phyloP scores from a whole-genome alignment of 2,329 filamentous ascomycete genomes.

The Cryphonectria nitschkei region DNA sequence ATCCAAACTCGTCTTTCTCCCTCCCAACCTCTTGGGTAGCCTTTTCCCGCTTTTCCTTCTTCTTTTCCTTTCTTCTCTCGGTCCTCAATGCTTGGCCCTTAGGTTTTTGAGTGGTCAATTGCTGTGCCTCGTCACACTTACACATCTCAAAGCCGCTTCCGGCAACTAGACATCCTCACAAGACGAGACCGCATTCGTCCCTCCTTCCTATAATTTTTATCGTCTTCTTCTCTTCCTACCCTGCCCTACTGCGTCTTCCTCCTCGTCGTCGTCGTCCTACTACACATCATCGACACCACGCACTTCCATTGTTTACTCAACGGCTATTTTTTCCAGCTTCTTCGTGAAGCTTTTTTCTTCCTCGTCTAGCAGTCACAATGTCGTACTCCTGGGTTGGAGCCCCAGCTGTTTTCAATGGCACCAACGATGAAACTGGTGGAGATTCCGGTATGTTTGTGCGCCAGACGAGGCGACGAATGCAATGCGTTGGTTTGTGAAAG shows the following conservation, averaged over 20 bases:
- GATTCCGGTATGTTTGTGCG: slow-evolving; percentile 69
- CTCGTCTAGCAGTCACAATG: slow-evolving; percentile 45
- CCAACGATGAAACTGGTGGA: slow-evolving; percentile 67
- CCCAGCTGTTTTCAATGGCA: slow-evolving; percentile 66
- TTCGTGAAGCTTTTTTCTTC: neutral
- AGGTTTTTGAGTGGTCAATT: slow-evolving; percentile 4
- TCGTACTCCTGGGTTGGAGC: slow-evolving; percentile 64
- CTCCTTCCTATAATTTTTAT: slow-evolving; percentile 7
- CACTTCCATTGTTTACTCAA: neutral
- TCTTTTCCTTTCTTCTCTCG: neutral
- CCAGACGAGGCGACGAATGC: slow-evolving; percentile 24
- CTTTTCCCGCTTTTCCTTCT: neutral
- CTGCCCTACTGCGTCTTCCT: neutral
- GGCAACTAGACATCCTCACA: slow-evolving; percentile 11
- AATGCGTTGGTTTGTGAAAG: neutral
- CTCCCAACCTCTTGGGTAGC: neutral
- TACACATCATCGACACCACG: too few relatives aligned
- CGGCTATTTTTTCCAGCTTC: slow-evolving; percentile 6
- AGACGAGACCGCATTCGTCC: neutral
- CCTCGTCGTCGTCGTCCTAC: neutral
- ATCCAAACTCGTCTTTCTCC: slow-evolving; percentile 22
- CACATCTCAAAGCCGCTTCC: slow-evolving; percentile 11
- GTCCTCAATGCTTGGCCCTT: neutral
- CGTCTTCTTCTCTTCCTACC: neutral
- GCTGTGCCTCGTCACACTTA: slow-evolving; percentile 21